These are phyloP conservation scores for Cyberlindnera mississippiensis DNA, from an alignment of 805 yeast genomes.

Conservation along the genomic window DNA sequence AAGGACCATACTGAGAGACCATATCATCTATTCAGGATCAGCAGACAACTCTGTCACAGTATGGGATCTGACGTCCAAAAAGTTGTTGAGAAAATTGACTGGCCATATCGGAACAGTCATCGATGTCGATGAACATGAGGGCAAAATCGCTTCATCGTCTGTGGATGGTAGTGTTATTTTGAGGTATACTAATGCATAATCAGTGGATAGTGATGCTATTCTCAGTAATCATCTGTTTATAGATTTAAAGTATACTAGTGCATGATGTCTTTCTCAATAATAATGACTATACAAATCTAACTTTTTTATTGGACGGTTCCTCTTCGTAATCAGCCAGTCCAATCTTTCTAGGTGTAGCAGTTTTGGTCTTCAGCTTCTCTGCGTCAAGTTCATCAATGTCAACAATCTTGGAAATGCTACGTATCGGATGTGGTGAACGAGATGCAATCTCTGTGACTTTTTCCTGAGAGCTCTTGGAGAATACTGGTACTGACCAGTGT, in stretches of 20 bases:
- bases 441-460: slow-evolving; percentile 10
- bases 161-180: slow-evolving; percentile 54
- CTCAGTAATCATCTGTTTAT: too few relatives aligned
- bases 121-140: slow-evolving; percentile 50
- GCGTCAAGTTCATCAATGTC: slow-evolving; percentile 8
- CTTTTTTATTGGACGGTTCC: slow-evolving; percentile 3
- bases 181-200: slow-evolving; percentile 27
- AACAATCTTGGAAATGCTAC: slow-evolving; percentile 1
- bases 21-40: slow-evolving; percentile 55
- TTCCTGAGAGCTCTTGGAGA: slow-evolving; percentile 19
- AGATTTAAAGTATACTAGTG: too few relatives aligned
- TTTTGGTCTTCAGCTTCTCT: too few relatives aligned
- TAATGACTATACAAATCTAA: slow-evolving; percentile 10
- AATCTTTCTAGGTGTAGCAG: too few relatives aligned
- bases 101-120: slow-evolving; percentile 64
- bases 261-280: too few relatives aligned
- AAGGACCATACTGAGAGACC: slow-evolving; percentile 40
- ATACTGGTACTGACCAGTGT: slow-evolving; percentile 36
- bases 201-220: too few relatives aligned
- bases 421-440: slow-evolving; percentile 2
- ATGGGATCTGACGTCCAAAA: slow-evolving; percentile 57
- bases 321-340: not conserved
- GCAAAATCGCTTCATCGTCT: slow-evolving; percentile 45
- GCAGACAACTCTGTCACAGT: slow-evolving; percentile 52
- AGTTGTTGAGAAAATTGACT: slow-evolving; percentile 41